phyloP scores from a whole-genome alignment of 495 filamentous ascomycete species.

The Amorphotheca resinae region DNA sequence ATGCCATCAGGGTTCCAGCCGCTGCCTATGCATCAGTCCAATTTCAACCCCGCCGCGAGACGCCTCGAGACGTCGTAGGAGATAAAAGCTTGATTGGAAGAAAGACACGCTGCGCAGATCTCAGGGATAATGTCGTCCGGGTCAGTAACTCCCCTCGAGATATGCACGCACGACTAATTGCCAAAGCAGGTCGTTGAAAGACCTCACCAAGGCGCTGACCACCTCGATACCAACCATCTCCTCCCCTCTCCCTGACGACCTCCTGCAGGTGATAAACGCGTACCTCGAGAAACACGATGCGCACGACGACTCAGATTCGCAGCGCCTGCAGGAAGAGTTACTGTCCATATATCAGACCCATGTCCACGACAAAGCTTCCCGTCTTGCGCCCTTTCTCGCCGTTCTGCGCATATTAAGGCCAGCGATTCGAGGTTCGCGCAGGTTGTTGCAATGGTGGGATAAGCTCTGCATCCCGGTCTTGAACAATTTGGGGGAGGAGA shows the following conservation, averaged over 20 bases:
- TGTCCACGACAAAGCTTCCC: slow-evolving; percentile 38
- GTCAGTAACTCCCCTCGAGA: slow-evolving; percentile 5
- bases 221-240: slow-evolving; percentile 33
- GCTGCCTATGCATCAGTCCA: too few species aligned
- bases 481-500: slow-evolving; percentile 41
- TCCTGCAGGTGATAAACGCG: slow-evolving; percentile 40
- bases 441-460: slow-evolving; percentile 54
- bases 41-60: too few species aligned
- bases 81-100: too few species aligned
- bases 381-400: slow-evolving; percentile 47
- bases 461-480: slow-evolving; percentile 46
- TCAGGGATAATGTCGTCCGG: slow-evolving; percentile 18
- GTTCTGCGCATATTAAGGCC: slow-evolving; percentile 47
- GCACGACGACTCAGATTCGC: slow-evolving; percentile 44
- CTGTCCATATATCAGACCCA: slow-evolving; percentile 43
- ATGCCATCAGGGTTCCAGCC: too few species aligned
- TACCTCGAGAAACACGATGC: slow-evolving; percentile 48
- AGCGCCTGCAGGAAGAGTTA: slow-evolving; percentile 56
- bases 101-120: too few species aligned
- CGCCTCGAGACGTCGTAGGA: too few species aligned
- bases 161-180: slow-evolving; percentile 1
- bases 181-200: slow-evolving; percentile 40
- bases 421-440: slow-evolving; percentile 37
- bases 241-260: slow-evolving; percentile 49
- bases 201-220: slow-evolving; percentile 46